Base-by-base conservation (phyloP, 768 basidiomycete genomes). In the Xanthoconium stramineum region DNA sequence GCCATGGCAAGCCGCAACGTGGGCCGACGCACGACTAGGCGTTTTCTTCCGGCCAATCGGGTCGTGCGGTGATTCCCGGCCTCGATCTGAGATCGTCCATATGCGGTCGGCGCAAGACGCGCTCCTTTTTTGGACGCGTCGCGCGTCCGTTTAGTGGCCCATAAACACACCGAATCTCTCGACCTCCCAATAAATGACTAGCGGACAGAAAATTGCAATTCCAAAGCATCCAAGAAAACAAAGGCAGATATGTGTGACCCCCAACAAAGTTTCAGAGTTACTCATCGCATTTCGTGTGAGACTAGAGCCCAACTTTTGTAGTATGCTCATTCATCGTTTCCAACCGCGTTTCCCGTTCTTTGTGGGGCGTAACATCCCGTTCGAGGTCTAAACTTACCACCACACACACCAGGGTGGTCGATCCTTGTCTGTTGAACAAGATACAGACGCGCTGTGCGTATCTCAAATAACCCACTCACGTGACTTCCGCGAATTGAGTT, bases 401-500 rank as follows among this genome's bases (percentile, higher is more conserved):
- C 48, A 10, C 29, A 50, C 58, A 57, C 19, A 33, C 35, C 19
- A 12, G 20, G 49, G n/a, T 33, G 52, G 33, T 52, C 46, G 14
- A 0, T 47, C 30, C 37, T 51, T 19, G 38, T 17, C 30, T 55
- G 53, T 39, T 46, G 58, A 60, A 54, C 49, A 49, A 54, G 58
- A 48, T n/a, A 4, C 53, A 54, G 50, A 36, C 55, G 59, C 52
- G 39, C 39, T 53, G 58, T 61, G 61, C 61, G 47, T 70, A 72
- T 73, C 68, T 66, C 68, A 66, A 61, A 72, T 71, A 67, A 28
- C 42, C 33, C 40, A 39, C 70, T 71, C 70, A 71, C 70, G 70
- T 71, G 70, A 71, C 70, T 71, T 59, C 61, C 60, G 70, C 61
- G 70, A 71, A 71, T 71, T 71, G 70, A 73, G 70, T 71, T 71